A percentile compares a stretch with the other conserved stretches of the same genome.
Evolutionary conservation across 768 basidiomycete genomes (phyloP).

Genomic region (Cyathus striatus): DNA sequence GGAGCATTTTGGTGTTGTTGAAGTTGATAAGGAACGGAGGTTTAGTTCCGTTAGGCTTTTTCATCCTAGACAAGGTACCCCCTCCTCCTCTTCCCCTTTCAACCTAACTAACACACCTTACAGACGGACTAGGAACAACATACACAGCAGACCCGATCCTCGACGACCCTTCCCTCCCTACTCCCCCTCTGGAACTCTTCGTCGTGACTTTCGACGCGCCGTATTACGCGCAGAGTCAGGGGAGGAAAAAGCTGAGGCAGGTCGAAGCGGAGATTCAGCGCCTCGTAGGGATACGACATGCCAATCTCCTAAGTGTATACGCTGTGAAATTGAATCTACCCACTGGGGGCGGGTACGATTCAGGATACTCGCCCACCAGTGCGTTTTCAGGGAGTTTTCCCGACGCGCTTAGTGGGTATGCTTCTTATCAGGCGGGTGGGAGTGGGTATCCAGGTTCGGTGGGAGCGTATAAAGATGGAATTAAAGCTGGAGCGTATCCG

Average conservation of each 20-base stretch:
- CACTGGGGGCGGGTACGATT: conserved; percentile 26
- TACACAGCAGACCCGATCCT: conserved; percentile 75
- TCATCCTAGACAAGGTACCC: no score
- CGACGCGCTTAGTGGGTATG: not conserved
- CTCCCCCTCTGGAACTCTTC: conserved; percentile 67
- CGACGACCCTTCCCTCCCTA: conserved; percentile 50
- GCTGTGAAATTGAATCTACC: conserved; percentile 61
- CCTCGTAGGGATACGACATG: conserved; percentile 53
- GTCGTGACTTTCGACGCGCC: conserved; percentile 59
- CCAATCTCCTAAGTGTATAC: conserved; percentile 61
- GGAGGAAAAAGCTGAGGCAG: conserved; percentile 64
- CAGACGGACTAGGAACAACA: conserved; percentile 60
- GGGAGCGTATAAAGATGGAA: no score
- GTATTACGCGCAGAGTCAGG: conserved; percentile 68
- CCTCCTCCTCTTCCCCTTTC: not conserved
- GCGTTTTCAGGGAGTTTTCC: not conserved
- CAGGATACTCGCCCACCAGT: not conserved
- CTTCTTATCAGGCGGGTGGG: not conserved
- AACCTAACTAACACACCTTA: not conserved
- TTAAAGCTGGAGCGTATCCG: conserved; percentile 8
- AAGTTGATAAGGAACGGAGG: no score
- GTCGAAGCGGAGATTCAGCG: conserved; percentile 63
- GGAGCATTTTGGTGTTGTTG: no score
- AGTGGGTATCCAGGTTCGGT: not conserved
- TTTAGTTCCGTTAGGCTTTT: no score